A percentile compares a stretch with the other conserved stretches of the same genome.
These are phyloP conservation scores for Ophiostoma piceae DNA, from an alignment of 2,329 filamentous ascomycete genomes.

Conservation along the genomic window DNA sequence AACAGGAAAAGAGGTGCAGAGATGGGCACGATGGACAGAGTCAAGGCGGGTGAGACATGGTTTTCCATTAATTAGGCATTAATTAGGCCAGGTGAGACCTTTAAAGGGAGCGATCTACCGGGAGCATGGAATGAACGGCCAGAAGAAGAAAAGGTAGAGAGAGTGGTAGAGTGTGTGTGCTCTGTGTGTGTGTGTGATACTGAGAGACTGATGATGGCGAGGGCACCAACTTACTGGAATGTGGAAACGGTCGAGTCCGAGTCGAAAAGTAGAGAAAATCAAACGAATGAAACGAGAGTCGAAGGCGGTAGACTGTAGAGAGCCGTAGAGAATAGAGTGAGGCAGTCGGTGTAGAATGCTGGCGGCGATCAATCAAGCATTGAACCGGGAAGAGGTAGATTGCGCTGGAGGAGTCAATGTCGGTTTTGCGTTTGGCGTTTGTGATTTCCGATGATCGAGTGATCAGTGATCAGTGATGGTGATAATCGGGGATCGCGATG, in stretches of 20 bases:
- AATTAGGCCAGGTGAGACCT: conserved; percentile 10
- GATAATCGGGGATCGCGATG: background rate
- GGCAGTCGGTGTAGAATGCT: background rate
- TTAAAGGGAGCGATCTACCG: conserved; percentile 8
- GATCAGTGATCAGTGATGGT: background rate
- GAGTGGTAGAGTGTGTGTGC: too few relatives aligned
- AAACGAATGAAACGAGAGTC: background rate
- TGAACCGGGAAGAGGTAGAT: background rate
- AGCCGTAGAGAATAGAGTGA: background rate
- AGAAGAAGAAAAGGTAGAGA: background rate
- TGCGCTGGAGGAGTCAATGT: background rate
- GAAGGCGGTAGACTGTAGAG: background rate
- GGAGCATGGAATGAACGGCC: background rate
- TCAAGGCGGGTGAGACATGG: background rate
- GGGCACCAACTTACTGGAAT: conserved; percentile 7
- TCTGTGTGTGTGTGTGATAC: too few relatives aligned
- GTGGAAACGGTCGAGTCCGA: conserved; percentile 13
- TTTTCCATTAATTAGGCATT: background rate
- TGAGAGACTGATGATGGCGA: background rate
- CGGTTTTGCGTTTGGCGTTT: background rate
- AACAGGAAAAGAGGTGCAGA: background rate
- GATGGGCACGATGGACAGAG: background rate
- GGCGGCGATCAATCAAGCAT: conserved; percentile 9
- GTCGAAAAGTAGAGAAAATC: background rate
- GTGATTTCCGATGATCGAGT: background rate